phyloP scores from a whole-genome alignment of 129 eudicot genomes.

The Helianthus tuberosus region DNA sequence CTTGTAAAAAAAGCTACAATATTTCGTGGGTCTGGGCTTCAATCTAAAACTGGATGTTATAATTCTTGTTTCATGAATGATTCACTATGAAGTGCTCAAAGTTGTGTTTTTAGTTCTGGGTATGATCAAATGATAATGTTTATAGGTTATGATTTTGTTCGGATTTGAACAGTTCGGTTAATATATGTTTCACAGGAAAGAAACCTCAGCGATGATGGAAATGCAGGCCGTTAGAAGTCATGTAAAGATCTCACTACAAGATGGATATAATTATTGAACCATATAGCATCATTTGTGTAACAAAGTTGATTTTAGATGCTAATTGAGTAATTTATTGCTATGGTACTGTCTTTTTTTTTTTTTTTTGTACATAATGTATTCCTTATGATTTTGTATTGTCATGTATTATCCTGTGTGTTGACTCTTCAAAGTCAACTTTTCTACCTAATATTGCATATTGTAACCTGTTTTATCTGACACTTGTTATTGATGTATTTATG shows the following conservation, averaged over 20 bases:
- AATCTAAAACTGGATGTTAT: background rate
- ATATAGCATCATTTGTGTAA: conserved; percentile 4
- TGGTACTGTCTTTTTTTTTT: background rate
- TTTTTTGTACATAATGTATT: conserved; percentile 26
- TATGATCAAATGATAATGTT: background rate
- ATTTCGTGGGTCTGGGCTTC: background rate
- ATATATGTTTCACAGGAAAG: conserved; percentile 22
- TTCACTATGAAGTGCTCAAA: background rate
- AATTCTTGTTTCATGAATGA: background rate
- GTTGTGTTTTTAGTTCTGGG: background rate
- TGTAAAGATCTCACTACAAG: conserved; percentile 20
- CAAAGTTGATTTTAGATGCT: conserved; percentile 28
- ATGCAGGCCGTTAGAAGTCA: conserved; percentile 11
- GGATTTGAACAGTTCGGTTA: background rate
- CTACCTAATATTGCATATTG: background rate
- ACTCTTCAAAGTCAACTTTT: conserved; percentile 14
- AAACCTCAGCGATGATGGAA: conserved; percentile 33
- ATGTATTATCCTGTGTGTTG: conserved; percentile 2
- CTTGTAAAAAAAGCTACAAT: too few species aligned
- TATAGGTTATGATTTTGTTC: background rate
- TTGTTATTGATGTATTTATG: background rate
- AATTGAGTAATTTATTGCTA: conserved; percentile 27
- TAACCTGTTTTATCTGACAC: background rate
- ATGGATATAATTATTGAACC: conserved; percentile 19
- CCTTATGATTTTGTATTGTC: conserved; percentile 10